A percentile compares a stretch with the other conserved stretches of the same genome.
Conservation (phyloP, 352 stramenopile genomes). For the Globisporangium heterothallicum region DNA sequence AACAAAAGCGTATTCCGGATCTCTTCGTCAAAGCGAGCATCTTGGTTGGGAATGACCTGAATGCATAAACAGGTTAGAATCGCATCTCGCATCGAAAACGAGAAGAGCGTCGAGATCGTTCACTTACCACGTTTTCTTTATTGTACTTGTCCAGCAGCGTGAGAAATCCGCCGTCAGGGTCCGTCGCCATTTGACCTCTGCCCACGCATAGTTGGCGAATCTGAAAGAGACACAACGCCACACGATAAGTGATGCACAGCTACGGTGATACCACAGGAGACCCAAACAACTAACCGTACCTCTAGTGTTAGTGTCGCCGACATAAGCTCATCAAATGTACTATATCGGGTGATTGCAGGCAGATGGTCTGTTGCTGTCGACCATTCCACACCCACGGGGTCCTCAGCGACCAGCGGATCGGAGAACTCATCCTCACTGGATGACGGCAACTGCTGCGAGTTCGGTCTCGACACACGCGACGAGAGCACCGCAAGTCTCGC, state of each 20-base stretch:
- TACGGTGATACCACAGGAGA: too few species aligned
- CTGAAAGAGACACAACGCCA: constrained; percentile 16
- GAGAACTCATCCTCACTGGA: constrained; percentile 43
- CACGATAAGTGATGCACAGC: neutral
- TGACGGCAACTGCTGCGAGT: constrained; percentile 40
- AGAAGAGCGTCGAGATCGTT: neutral
- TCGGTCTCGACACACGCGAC: constrained; percentile 66
- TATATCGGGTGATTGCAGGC: constrained; percentile 81
- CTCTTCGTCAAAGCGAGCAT: constrained; percentile 72
- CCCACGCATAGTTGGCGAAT: constrained; percentile 77
- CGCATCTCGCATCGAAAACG: neutral
- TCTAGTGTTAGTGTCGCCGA: constrained; percentile 84
- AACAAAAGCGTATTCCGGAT: constrained; percentile 85
- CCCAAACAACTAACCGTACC: constrained; percentile 21
- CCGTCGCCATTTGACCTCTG: constrained; percentile 78
- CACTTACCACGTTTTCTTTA: constrained; percentile 54
- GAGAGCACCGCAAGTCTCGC: constrained; percentile 77
- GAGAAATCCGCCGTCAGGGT: constrained; percentile 79
- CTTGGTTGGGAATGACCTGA: constrained; percentile 29
- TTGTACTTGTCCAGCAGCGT: constrained; percentile 84
- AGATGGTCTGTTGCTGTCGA: constrained; percentile 60
- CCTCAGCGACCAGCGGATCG: constrained; percentile 64
- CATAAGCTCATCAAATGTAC: constrained; percentile 89
- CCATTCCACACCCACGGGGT: constrained; percentile 73
- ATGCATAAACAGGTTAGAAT: constrained; percentile 11